Base-by-base conservation (phyloP, 352 stramenopile genomes). In the Lagenidium sp. region DNA sequence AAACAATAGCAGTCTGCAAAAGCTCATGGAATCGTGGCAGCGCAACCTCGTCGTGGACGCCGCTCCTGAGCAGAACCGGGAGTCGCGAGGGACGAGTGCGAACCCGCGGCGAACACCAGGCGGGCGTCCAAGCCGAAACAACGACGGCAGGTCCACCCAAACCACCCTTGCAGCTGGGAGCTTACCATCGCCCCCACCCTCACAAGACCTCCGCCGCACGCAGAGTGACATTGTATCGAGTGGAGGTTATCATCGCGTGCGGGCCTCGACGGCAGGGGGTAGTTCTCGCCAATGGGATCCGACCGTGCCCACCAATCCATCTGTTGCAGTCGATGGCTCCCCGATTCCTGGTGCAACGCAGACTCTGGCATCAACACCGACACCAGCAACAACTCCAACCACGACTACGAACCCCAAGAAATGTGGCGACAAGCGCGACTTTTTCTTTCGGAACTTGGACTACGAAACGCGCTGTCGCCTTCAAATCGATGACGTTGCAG, bases 371-470 rank as follows among this genome's bases (percentile, higher is more conserved):
- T n/a, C 24, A 47, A 31, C 40, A 57, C 25, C 42, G 42, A n/a
- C n/a, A n/a, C n/a, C n/a, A n/a, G n/a, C n/a, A n/a, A n/a, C n/a
- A n/a, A n/a, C n/a, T n/a, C n/a, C n/a, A n/a, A n/a, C n/a, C n/a
- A n/a, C n/a, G n/a, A n/a, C n/a, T n/a, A n/a, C 19, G 10, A 34
- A 36, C 4, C 29, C 36, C 6, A 53, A 43, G 13, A 86, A 86
- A 40, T 85, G 75, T 48, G 74, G 73, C 8, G 78, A 91, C 57
- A 91, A 91, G 53, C 73, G 79, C 26, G 75, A 88, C 41, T 91
- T 88, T 47, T 85, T 91, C 48, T 91, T 91, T 41, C 67, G 79
- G 2, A 82, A 85, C 25, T 50, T 91, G 34, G 53, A 82, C 6
- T 82, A 69, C 12, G 72, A 82, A n/a, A 59, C 73, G 7, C 73